These are phyloP conservation scores for Aleurites moluccanus DNA, from an alignment of 441 rosid species.

Conservation along the genomic window DNA sequence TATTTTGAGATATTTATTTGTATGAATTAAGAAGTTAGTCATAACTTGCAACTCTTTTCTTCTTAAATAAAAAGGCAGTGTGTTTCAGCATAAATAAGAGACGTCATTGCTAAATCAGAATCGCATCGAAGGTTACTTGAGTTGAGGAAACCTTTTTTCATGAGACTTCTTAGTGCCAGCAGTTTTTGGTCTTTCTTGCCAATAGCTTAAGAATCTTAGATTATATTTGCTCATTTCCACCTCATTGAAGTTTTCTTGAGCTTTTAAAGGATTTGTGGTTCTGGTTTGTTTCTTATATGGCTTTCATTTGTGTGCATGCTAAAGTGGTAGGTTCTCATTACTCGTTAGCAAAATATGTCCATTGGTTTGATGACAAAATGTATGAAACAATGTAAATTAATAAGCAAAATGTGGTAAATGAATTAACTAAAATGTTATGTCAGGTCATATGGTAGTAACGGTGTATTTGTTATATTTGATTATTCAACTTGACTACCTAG, in stretches of 20 bases:
- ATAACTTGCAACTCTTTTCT: background rate
- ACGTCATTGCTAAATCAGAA: background rate
- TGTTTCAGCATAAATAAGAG: background rate
- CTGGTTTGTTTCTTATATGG: background rate
- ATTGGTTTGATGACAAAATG: background rate
- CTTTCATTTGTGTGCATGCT: background rate
- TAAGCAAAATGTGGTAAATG: background rate
- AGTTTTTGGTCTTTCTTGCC: background rate
- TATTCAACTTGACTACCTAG: too few relatives aligned
- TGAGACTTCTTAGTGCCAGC: background rate
- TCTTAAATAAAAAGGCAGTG: background rate
- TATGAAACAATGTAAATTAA: background rate
- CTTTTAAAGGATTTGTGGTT: background rate
- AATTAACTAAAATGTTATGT: background rate
- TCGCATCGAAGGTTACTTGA: background rate
- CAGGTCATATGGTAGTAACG: background rate
- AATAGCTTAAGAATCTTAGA: background rate
- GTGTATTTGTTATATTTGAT: background rate
- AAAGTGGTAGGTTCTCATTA: background rate
- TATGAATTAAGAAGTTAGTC: background rate
- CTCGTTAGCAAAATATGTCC: background rate
- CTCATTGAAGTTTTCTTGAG: background rate
- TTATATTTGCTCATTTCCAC: background rate
- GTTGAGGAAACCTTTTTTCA: background rate
- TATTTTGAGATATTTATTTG: background rate